A percentile compares a stretch with the other conserved stretches of the same genome.
phyloP scores from a whole-genome alignment of 108 stramenopile genomes.

The Pseudonitzschia pungens region DNA sequence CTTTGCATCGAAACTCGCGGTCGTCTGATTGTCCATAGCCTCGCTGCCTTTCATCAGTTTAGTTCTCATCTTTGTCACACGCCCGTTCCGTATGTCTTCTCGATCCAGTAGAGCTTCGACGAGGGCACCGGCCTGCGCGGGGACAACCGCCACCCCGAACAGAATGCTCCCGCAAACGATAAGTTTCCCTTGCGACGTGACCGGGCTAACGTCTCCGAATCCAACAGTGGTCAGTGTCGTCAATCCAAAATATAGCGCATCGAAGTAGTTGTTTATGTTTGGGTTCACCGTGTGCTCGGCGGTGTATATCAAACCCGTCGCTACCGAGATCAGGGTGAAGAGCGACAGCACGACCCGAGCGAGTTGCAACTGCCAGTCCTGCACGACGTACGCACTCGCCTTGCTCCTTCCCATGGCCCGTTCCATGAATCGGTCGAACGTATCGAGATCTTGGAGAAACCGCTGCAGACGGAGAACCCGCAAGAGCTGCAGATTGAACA shows the following conservation, averaged over 20 bases:
- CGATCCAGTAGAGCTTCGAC: slow-evolving; percentile 46
- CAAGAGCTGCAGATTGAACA: slow-evolving; percentile 64
- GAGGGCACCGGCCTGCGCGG: slow-evolving; percentile 61
- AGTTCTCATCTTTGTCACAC: not conserved
- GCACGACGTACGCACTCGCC: slow-evolving; percentile 20
- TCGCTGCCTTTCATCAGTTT: slow-evolving; percentile 23
- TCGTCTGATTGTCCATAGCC: not conserved
- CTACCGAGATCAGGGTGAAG: slow-evolving; percentile 69
- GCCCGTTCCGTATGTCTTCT: slow-evolving; percentile 19
- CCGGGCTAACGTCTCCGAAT: slow-evolving; percentile 77
- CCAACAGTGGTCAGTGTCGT: slow-evolving; percentile 66
- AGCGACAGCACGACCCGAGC: slow-evolving; percentile 67
- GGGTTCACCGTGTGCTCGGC: slow-evolving; percentile 74
- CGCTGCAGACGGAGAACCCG: slow-evolving; percentile 71
- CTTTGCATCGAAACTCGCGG: not conserved
- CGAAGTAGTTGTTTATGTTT: slow-evolving; percentile 68
- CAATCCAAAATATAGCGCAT: slow-evolving; percentile 77
- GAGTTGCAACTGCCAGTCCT: slow-evolving; percentile 72
- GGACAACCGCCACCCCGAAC: slow-evolving; percentile 71
- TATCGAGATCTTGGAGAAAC: slow-evolving; percentile 55
- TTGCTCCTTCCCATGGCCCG: not conserved
- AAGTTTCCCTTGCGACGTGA: slow-evolving; percentile 62
- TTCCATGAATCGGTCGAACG: slow-evolving; percentile 50
- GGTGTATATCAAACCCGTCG: slow-evolving; percentile 78
- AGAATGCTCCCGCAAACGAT: slow-evolving; percentile 68